Conservation (phyloP, 768 basidiomycete genomes). For the Kwoniella heveanensis region DNA sequence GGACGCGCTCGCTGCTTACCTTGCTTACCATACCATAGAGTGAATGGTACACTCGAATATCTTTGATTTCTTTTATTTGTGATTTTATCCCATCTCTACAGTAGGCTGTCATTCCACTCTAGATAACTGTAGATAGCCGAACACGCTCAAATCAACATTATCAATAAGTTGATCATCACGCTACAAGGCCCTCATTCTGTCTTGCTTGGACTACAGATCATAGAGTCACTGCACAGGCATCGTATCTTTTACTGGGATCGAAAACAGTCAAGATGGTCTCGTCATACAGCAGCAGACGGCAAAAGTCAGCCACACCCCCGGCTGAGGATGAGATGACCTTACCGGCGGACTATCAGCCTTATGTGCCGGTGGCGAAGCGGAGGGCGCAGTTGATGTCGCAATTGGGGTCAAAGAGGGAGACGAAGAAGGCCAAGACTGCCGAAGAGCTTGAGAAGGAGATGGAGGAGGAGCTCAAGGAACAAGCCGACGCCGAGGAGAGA, state of each 20-base stretch:
- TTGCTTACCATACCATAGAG: neutral
- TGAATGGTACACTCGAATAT: neutral
- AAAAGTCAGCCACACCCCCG: conserved; percentile 10
- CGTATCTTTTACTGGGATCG: neutral
- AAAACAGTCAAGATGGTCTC: conserved; percentile 16
- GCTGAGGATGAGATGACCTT: conserved; percentile 21
- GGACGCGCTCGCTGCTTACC: neutral
- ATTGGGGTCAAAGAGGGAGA: conserved; percentile 60
- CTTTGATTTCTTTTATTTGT: neutral
- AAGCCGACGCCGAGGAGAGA: conserved; percentile 75
- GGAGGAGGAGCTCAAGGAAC: conserved; percentile 66
- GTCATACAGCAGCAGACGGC: conserved; percentile 1
- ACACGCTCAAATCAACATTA: conserved; percentile 1
- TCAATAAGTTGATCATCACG: no score
- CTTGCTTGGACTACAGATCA: neutral
- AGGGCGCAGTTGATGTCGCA: conserved; percentile 78
- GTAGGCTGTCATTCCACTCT: neutral
- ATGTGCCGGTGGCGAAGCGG: conserved; percentile 82
- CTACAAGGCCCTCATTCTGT: no score
- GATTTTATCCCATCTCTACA: conserved; percentile 17
- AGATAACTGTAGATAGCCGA: neutral
- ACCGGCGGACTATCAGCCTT: conserved; percentile 70
- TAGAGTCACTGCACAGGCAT: no score
- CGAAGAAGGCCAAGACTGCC: conserved; percentile 60
- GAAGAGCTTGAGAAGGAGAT: conserved; percentile 61